Conservation (phyloP, 192 early-diverging fungal species). For the Coemansia sp. region DNA sequence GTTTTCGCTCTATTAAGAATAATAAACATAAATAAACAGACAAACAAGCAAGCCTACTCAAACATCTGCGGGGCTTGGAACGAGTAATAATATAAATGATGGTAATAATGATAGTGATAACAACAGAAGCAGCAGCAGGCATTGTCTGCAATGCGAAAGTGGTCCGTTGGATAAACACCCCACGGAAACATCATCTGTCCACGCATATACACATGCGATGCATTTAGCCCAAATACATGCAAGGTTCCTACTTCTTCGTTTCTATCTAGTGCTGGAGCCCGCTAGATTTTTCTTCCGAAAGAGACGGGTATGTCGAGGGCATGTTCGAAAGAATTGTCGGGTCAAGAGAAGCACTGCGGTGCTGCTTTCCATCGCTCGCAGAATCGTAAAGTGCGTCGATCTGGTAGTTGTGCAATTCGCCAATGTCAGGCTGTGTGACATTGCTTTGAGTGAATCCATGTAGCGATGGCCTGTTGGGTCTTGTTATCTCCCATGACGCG, state of each 20-base stretch:
- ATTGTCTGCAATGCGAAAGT: background rate
- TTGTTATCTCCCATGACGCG: conserved; percentile 6
- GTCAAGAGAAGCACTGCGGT: conserved; percentile 48
- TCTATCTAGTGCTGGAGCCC: background rate
- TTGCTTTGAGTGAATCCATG: background rate
- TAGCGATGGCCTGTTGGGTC: background rate
- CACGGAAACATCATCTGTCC: background rate
- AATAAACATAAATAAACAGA: too few species aligned
- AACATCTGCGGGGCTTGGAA: background rate
- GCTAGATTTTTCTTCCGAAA: conserved; percentile 8
- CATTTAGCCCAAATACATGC: too few species aligned
- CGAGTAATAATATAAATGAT: conserved; percentile 6
- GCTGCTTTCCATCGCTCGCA: background rate
- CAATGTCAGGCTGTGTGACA: background rate
- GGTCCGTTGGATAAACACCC: background rate
- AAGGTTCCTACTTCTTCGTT: too few species aligned
- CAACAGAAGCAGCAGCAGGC: background rate
- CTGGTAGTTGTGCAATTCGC: conserved; percentile 35
- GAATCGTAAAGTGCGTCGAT: conserved; percentile 13
- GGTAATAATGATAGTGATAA: background rate
- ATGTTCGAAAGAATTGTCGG: conserved; percentile 40
- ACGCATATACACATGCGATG: too few species aligned
- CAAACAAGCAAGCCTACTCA: too few species aligned
- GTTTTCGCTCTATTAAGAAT: too few species aligned
- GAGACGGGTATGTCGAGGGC: conserved; percentile 42